Base-by-base conservation (phyloP, 805 yeast genomes). In the Barnettozyma vustinii region DNA sequence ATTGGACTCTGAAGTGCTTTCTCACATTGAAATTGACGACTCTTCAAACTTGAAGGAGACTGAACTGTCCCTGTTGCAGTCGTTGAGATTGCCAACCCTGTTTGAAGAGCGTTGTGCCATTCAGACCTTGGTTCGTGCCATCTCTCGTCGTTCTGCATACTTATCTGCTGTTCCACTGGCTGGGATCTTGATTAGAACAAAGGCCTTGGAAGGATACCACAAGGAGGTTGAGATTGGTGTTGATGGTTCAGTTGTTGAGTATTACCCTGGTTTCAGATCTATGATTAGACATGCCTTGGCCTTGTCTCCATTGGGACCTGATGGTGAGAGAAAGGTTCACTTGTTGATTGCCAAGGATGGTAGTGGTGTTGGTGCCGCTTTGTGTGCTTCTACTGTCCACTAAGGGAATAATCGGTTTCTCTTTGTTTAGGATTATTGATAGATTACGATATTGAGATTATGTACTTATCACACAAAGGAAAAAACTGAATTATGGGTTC, bases 311-410 rank as follows among this genome's bases (percentile, higher is more conserved):
- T 76, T 91, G 40, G 91, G 91, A 49, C 74, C 84, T 40, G 84
- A 86, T 42, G 81, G 84, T 51, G 88, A 81, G 58, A 80, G 88
- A 67, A 81, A 87, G 60, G 72, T 89, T 42, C 84, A 81, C 57
- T 71, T 92, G 52, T 81, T 81, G 54, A 83, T 91, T 56, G 94
- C 97, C 27, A 87, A 88, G 66, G 98, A 94, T 62, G 98, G 98
- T 42, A 84, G 96, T 49, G 96, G 97, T 52, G 96, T 91, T 40
- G 99, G 99, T 56, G 98, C 97, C 42, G 98, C 98, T 2, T 73
- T 92, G 52, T 88, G 97, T 71, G 97, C 63, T 16, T 46, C 51
- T 32, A 52, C 51, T 7, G 39, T 42, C n/a, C 12, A n/a, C 4
- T 25, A 21, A 21, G 23, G n/a, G n/a, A 12, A 21, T 15, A 7